A percentile compares a stretch with the other conserved stretches of the same genome.
Evolutionary conservation across 257 asterid genomes (phyloP).

Genomic region (Pogostemon cablin): DNA sequence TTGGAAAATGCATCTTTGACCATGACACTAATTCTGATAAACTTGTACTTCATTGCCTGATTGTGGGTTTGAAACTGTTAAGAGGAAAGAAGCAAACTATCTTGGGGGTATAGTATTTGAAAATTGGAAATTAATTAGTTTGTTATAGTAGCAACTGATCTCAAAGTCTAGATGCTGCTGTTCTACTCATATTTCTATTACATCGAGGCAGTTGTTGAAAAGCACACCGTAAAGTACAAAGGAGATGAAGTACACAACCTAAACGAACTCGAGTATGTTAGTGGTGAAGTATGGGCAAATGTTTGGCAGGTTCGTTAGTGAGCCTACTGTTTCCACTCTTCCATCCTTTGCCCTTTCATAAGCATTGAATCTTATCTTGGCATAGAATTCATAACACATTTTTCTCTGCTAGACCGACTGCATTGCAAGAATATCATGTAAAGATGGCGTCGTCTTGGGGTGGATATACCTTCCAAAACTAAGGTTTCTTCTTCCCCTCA

Average conservation of each 20-base stretch:
- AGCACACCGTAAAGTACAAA: slow-evolving; percentile 64
- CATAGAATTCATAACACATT: neutral
- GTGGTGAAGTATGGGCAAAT: slow-evolving; percentile 96
- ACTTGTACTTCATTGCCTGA: slow-evolving; percentile 6
- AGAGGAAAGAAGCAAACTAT: neutral
- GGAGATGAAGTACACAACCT: slow-evolving; percentile 76
- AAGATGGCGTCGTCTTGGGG: slow-evolving; percentile 65
- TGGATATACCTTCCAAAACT: slow-evolving; percentile 83
- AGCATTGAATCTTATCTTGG: neutral
- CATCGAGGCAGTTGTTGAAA: slow-evolving; percentile 54
- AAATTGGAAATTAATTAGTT: slow-evolving; percentile 10
- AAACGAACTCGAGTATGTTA: slow-evolving; percentile 86
- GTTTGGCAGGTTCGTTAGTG: slow-evolving; percentile 63
- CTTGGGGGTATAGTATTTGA: neutral
- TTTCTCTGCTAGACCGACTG: slow-evolving; percentile 78
- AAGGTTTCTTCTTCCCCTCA: slow-evolving; percentile 48
- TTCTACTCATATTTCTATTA: slow-evolving; percentile 22
- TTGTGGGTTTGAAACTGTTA: neutral
- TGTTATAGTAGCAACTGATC: neutral
- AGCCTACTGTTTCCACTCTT: slow-evolving; percentile 1
- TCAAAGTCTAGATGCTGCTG: neutral
- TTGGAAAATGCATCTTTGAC: neutral
- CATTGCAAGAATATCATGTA: slow-evolving; percentile 81
- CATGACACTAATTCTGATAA: neutral
- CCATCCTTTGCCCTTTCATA: neutral